Conservation (phyloP, 177 flowering plant genomes). For the Vitis hybrid region DNA sequence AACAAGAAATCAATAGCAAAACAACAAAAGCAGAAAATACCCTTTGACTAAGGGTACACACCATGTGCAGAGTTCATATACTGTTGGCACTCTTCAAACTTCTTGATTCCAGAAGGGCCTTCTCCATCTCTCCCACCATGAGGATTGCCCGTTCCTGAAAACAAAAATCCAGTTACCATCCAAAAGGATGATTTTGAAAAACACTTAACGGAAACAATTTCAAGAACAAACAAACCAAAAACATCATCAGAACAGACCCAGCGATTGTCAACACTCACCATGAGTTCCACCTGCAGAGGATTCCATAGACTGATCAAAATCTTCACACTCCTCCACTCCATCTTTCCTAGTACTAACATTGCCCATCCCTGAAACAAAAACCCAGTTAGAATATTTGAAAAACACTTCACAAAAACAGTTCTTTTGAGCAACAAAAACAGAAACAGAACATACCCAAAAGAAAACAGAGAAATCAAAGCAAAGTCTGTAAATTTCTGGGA, state of each 20-base stretch:
- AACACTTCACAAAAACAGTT: not conserved
- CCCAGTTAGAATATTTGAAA: not conserved
- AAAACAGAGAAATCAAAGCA: slow-evolving; percentile 2
- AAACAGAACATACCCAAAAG: no score
- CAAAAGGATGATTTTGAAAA: not conserved
- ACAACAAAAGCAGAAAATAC: no score
- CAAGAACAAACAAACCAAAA: slow-evolving; percentile 5
- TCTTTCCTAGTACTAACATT: no score
- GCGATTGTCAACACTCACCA: no score
- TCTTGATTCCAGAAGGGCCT: slow-evolving; percentile 32
- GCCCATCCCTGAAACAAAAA: no score
- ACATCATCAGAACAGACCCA: no score
- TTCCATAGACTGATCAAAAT: no score
- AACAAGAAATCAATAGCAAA: no score
- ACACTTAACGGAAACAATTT: not conserved
- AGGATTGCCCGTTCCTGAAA: slow-evolving; percentile 57
- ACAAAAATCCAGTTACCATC: not conserved
- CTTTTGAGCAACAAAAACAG: not conserved
- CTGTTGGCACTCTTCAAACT: slow-evolving; percentile 24
- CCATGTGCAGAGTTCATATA: slow-evolving; percentile 17
- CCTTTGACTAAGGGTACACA: not conserved
- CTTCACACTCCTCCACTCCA: no score
- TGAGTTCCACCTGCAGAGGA: no score
- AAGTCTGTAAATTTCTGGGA: not conserved
- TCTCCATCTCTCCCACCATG: slow-evolving; percentile 40